These are phyloP conservation scores for Lumnitzera racemosa DNA, from an alignment of 345 rosid genomes.

Conservation along the genomic window DNA sequence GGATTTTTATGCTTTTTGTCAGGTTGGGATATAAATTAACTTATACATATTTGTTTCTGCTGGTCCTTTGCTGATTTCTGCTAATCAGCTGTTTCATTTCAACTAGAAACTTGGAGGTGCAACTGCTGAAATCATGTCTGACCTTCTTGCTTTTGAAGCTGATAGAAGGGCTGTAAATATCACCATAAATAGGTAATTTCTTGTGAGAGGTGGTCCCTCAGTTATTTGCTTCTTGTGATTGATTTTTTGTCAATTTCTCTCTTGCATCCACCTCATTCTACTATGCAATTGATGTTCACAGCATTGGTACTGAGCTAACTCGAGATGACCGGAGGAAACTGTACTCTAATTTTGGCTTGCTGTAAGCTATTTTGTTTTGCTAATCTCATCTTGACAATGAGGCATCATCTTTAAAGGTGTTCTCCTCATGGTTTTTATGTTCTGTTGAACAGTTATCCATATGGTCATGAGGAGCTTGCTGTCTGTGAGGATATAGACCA, in stretches of 20 bases:
- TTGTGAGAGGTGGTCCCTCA: background rate
- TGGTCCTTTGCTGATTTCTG: background rate
- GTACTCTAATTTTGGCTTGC: conserved; percentile 90
- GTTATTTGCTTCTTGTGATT: background rate
- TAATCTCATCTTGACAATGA: conserved; percentile 7
- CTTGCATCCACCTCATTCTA: background rate
- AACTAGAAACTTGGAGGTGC: conserved; percentile 96
- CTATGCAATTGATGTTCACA: conserved; percentile 24
- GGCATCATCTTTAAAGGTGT: background rate
- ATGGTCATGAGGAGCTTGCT: conserved; percentile 90
- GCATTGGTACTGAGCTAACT: conserved; percentile 99
- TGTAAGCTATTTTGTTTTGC: conserved; percentile 37
- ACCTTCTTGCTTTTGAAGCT: conserved; percentile 93
- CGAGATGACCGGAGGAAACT: conserved; percentile 93
- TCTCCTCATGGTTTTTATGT: background rate
- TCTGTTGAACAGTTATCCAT: conserved; percentile 47
- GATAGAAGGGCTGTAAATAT: conserved; percentile 97
- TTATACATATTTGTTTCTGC: conserved; percentile 3
- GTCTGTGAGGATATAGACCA: conserved; percentile 85
- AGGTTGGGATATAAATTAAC: conserved; percentile 30
- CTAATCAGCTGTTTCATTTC: background rate
- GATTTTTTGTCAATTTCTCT: background rate
- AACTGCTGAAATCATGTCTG: conserved; percentile 96
- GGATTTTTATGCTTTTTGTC: conserved; percentile 93
- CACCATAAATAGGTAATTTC: conserved; percentile 70